Evolutionary conservation across 2,329 filamentous ascomycete genomes (phyloP).

Genomic region (Verticillium nubilum): DNA sequence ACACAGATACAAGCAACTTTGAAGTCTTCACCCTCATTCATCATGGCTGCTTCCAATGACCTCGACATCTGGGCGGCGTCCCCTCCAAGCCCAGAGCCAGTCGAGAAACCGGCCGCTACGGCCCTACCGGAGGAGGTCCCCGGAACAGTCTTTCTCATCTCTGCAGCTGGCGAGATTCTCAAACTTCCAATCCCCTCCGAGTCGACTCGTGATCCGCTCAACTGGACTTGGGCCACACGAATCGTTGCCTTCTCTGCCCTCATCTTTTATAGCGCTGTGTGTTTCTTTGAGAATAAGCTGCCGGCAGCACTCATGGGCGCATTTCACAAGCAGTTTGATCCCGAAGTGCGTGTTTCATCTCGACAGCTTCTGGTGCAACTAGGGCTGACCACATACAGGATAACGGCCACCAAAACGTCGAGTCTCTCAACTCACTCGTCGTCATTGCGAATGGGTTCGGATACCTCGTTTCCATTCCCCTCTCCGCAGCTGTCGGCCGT

Average conservation of each 20-base stretch:
- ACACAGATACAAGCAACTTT: not conserved
- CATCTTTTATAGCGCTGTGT: slow-evolving; percentile 12
- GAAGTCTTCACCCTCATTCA: not conserved
- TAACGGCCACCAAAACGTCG: slow-evolving; percentile 18
- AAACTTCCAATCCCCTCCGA: slow-evolving; percentile 25
- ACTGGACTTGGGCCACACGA: slow-evolving; percentile 17
- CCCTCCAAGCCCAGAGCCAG: not conserved
- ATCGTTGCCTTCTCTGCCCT: slow-evolving; percentile 12
- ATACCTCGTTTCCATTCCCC: slow-evolving; percentile 28
- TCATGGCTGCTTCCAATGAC: not conserved
- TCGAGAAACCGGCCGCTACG: not conserved
- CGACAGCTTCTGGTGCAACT: not conserved
- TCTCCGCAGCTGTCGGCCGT: slow-evolving; percentile 28
- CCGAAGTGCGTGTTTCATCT: slow-evolving; percentile 8
- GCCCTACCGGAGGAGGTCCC: slow-evolving; percentile 9
- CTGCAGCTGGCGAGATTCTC: slow-evolving; percentile 21
- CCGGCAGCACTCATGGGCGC: slow-evolving; percentile 13
- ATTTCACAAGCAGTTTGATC: slow-evolving; percentile 15
- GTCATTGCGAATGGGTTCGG: slow-evolving; percentile 27
- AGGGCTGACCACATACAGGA: slow-evolving; percentile 7
- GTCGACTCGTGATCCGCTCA: slow-evolving; percentile 21
- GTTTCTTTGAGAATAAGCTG: slow-evolving; percentile 17
- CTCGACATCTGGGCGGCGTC: not conserved
- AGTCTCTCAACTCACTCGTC: slow-evolving; percentile 20
- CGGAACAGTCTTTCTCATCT: slow-evolving; percentile 24